Base-by-base conservation (phyloP, 2,329 filamentous ascomycete species). In the Fusarium dlaminii region DNA sequence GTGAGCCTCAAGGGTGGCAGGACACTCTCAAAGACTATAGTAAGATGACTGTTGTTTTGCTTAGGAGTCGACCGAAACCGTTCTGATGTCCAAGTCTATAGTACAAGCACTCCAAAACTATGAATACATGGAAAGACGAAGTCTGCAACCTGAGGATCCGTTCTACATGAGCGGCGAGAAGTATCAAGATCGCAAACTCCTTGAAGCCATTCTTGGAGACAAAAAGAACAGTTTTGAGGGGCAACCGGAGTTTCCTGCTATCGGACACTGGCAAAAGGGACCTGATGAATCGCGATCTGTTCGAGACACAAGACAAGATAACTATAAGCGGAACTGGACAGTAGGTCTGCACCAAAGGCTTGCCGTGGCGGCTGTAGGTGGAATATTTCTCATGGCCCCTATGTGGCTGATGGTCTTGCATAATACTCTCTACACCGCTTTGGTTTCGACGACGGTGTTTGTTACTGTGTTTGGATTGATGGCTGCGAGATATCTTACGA, bases 321-420 rank as follows among this genome's bases (percentile, higher is more conserved):
- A 45, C 18, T 63, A 65, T 5, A 18, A 27, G 14, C 14, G 62
- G 17, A 65, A 45, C 5, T 45, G 62, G 57, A 22, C 20, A 3
- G 20, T 13, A 7, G 37, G 37, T 6, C 43, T 52, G 3, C 48
- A 45, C 20, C 14, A 32, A 27, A 3, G 62, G 5, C 37, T 65
- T 8, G 45, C 30, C 0, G n/a, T 52, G 8, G 62, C 45, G 10
- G 12, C 32, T 0, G 17, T 63, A 1, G 45, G 37, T 20, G 57
- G 57, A 0, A 39, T 65, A 15, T 51, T 65, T 1, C 24, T 65
- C 1, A 63, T 63, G 1, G 27, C 48, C 0, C 58, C 62, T 1
- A 65, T 65, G 57, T 65, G 57, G 62, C 22, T 65, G 22, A 63
- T 65, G 62, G 57, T 65, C 24, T 8, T 63, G 11, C 57, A 63